Base-by-base conservation (phyloP, 768 basidiomycete species). In the Phlebiopsis gigantea region DNA sequence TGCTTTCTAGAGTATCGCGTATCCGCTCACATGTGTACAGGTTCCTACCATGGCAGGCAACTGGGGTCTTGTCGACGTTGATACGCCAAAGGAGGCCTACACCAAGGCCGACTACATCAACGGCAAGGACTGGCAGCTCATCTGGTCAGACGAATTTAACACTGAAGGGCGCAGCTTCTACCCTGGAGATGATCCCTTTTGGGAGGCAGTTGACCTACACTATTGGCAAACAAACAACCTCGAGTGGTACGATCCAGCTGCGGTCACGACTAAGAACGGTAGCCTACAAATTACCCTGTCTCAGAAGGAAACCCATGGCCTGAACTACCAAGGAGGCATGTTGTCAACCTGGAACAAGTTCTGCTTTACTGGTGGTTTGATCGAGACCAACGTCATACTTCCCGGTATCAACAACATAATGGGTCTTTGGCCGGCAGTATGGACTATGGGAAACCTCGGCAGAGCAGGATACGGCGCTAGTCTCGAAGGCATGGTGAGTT, bases 61-160 rank as follows among this genome's bases (percentile, higher is more conserved):
- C 60, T 82, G 78, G 68, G 85, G 83, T 47, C 79, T 83, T 55
- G 79, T 84, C 66, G 84, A 84, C 66, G 52, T 76, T 28, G 76
- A 85, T 58, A 85, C 83, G 0, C 80, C 93, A 1, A 58, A 75
- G 55, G 75, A 79, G 0, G 87, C 74, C 9, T 77, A 82, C 72
- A 73, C 72, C 56, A 75, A 80, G 63, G 25, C 76, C 0, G 83
- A 85, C 4, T 77, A 82, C 63, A 73, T 75, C 31, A 86, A 90
- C 61, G 84, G 87, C 4, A 82, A 79, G 56, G 51, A 78, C 63
- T 64, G 87, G 72, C 83, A 86, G 57, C 77, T 96, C 12, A 82
- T 93, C 4, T 95, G 91, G 67, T 90, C 88, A 48, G 93, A 96
- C 68, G 94, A 96, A 70, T 96, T 96, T 72, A 84, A 96, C 55